phyloP scores from a whole-genome alignment of 768 basidiomycete species.

The Neoboletus brunneissimus region DNA sequence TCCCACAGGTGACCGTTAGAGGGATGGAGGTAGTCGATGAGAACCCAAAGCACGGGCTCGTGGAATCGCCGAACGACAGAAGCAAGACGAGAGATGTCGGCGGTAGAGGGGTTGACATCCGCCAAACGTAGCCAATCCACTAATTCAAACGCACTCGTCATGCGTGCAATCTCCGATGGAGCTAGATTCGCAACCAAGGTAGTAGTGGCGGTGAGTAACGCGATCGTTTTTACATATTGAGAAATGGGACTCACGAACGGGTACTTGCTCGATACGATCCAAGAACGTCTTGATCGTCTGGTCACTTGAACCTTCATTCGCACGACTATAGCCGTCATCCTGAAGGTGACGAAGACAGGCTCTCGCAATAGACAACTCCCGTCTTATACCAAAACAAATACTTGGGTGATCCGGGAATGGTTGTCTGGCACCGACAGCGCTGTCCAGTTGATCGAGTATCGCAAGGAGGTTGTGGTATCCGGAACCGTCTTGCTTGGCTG shows the following conservation, averaged over 20 bases:
- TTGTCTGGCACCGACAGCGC: conserved; percentile 26
- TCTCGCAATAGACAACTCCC: conserved; percentile 45
- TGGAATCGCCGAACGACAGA: conserved; percentile 41
- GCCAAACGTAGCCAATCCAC: conserved; percentile 63
- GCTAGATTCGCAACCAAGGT: conserved; percentile 33
- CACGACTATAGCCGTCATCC: conserved; percentile 2
- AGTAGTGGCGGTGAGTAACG: neutral
- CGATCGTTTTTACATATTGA: neutral
- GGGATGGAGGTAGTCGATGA: conserved; percentile 47
- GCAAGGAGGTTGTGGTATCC: conserved; percentile 33
- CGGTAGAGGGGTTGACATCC: conserved; percentile 31
- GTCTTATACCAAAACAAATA: conserved; percentile 39
- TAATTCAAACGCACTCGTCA: conserved; percentile 48
- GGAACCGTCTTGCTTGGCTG: conserved; percentile 50
- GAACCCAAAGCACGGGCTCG: conserved; percentile 38
- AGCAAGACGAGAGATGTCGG: conserved; percentile 42
- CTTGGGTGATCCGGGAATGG: conserved; percentile 36
- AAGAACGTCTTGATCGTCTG: conserved; percentile 42
- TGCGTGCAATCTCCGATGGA: conserved; percentile 32
- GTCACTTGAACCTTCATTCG: neutral
- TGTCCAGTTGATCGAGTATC: conserved; percentile 37
- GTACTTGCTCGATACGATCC: conserved; percentile 39
- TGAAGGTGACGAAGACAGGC: conserved; percentile 34
- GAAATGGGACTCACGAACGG: conserved; percentile 42
- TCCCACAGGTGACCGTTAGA: conserved; percentile 42